Evolutionary conservation across 1,139 yeast genomes (phyloP).

Genomic region (Yamadazyma triangularis): DNA sequence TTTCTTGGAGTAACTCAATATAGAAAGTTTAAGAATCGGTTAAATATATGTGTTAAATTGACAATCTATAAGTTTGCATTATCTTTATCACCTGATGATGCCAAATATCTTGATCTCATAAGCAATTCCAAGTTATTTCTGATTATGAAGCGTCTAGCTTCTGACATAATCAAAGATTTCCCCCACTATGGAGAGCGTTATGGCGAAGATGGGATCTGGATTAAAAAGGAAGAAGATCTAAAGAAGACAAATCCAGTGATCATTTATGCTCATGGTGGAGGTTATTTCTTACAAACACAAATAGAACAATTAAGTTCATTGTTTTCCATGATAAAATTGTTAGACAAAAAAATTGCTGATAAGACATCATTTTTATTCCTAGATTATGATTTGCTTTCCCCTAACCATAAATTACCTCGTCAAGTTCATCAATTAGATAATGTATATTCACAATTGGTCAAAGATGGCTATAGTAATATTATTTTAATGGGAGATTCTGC

Average conservation of each 20-base stretch:
- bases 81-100: constrained; percentile 13
- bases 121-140: constrained; percentile 5
- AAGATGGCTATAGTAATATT: constrained; percentile 27
- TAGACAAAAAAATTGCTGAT: constrained; percentile 19
- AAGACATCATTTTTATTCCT: constrained; percentile 29
- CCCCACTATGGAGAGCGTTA: constrained; percentile 32
- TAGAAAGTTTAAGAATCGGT: constrained; percentile 15
- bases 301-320: constrained; percentile 30
- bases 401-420: constrained; percentile 29
- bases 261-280: constrained; percentile 42
- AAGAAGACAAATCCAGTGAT: constrained; percentile 29
- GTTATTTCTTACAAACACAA: constrained; percentile 32
- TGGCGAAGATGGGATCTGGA: constrained; percentile 34
- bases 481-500: constrained; percentile 40
- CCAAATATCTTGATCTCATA: constrained; percentile 3
- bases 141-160: constrained; percentile 1
- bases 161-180: constrained; percentile 6
- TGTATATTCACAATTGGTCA: constrained; percentile 24
- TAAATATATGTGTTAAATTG: constrained; percentile 16
- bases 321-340: constrained; percentile 24
- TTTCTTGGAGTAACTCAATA: constrained; percentile 14
- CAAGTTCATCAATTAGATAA: constrained; percentile 32
- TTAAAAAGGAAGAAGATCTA: constrained; percentile 26
- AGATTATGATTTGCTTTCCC: constrained; percentile 35
- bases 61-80: constrained; percentile 16